Evolutionary conservation across 805 yeast genomes (phyloP).

Genomic region (Jamesozyma lodderae): DNA sequence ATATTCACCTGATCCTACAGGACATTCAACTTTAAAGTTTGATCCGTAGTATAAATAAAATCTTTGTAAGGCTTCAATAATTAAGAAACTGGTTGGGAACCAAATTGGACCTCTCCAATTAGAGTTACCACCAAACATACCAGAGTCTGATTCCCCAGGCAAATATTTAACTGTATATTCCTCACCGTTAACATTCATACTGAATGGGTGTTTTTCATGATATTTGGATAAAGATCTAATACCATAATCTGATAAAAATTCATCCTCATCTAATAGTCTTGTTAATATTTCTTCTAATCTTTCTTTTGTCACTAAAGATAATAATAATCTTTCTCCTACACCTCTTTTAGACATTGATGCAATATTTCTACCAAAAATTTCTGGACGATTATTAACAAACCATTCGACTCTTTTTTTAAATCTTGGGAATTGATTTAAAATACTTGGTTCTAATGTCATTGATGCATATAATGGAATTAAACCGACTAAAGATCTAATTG

Average conservation of each 20-base stretch:
- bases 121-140: conserved; percentile 92
- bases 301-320: conserved; percentile 75
- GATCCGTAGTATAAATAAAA: conserved; percentile 86
- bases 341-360: conserved; percentile 82
- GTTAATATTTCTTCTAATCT: conserved; percentile 65
- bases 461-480: conserved; percentile 87
- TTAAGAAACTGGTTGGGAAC: conserved; percentile 85
- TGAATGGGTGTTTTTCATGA: conserved; percentile 78
- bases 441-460: conserved; percentile 78
- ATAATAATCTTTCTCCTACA: conserved; percentile 68
- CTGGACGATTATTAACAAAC: conserved; percentile 64
- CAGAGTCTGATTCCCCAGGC: conserved; percentile 86
- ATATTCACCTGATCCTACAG: conserved; percentile 72
- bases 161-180: conserved; percentile 63
- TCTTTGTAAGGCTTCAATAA: conserved; percentile 81
- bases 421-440: conserved; percentile 67
- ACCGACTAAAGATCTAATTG: conserved; percentile 85
- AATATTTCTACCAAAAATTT: conserved; percentile 70
- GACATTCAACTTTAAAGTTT: conserved; percentile 76
- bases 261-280: conserved; percentile 77
- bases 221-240: conserved; percentile 80
- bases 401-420: conserved; percentile 78
- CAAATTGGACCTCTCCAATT: conserved; percentile 98
- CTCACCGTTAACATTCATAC: conserved; percentile 75
- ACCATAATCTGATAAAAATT: conserved; percentile 78